phyloP scores from a whole-genome alignment of 1,284 basidiomycete genomes.

The Moniliophthora roreri region DNA sequence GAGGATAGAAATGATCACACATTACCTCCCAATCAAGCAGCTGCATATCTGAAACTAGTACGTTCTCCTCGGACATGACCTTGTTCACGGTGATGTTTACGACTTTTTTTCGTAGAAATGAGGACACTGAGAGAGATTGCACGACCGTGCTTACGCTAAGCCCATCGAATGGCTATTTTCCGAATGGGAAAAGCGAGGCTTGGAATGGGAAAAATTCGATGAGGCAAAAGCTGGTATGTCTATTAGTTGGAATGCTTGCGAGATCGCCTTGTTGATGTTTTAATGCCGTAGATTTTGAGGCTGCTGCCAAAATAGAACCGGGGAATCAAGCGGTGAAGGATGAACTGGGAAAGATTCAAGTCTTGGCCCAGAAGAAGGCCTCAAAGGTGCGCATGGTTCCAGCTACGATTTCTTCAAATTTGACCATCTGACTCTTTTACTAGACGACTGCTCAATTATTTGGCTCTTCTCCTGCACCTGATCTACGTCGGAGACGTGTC shows the following conservation, averaged over 20 bases:
- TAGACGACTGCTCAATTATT: too few species aligned
- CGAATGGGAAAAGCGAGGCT: slow-evolving; percentile 68
- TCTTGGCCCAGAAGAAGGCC: slow-evolving; percentile 33
- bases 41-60: slow-evolving; percentile 86
- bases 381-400: slow-evolving; percentile 21
- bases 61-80: slow-evolving; percentile 31
- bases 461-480: slow-evolving; percentile 19
- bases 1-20: slow-evolving; percentile 64
- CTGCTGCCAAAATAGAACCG: slow-evolving; percentile 56
- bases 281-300: slow-evolving; percentile 51
- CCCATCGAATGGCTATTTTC: slow-evolving; percentile 62
- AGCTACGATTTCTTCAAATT: neutral
- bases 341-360: slow-evolving; percentile 51
- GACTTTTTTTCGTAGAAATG: slow-evolving; percentile 45
- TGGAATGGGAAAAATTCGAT: slow-evolving; percentile 44
- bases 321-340: slow-evolving; percentile 54
- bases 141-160: slow-evolving; percentile 52
- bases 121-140: slow-evolving; percentile 77
- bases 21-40: slow-evolving; percentile 75
- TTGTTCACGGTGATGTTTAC: slow-evolving; percentile 8
- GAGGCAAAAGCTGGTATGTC: slow-evolving; percentile 59
- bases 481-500: slow-evolving; percentile 52
- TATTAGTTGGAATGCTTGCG: neutral
- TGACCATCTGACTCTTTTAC: slow-evolving; percentile 9
- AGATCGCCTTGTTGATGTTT: slow-evolving; percentile 5